Evolutionary conservation across 148 eudicot genomes (phyloP), one percentile per base, ranked within the genome.

Genomic region (Drosera capensis): DNA sequence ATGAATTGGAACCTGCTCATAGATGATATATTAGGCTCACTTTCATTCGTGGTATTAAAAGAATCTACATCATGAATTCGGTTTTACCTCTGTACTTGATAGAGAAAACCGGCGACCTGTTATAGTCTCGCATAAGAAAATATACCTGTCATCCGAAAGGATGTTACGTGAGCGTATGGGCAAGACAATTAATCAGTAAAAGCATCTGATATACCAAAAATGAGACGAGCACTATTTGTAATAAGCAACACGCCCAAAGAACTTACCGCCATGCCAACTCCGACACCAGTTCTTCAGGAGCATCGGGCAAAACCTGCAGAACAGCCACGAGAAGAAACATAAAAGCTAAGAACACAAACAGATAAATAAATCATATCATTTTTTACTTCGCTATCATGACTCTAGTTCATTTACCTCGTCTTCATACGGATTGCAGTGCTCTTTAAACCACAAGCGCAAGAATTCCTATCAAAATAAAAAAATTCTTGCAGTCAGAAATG

Each of bases 181-280:
- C 43, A n/a, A 11, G 20, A 3, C 43, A 40, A 19, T 7, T 16
- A 16, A 19, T 4, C 20, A 22, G 19, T 1, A 7, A 40, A 3
- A 1, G 15, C 22, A 19, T 40, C 5, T 40, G 7, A 30, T 30
- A 5, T 30, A 6, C 6, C 35, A n/a, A 9, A 40, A 19, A 19
- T 4, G 22, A 15, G 20, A 15, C 8, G 22, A 21, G 23, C n/a
- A 37, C 23, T 21, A 47, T 34, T 34, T 34, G n/a, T 9, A 34
- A 34, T 2, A 34, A 11, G 13, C 13, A 5, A 34, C n/a, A 34
- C 11, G 5, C 14, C 38, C 9, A 13, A 20, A 49, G 6, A 54
- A 51, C 82, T 26, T 75, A 90, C 97, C 97, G 59, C 75, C 85
- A 73, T 56, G 97, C 86, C n/a, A 90, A 74, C 66, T 90, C 97